A percentile compares a stretch with the other conserved stretches of the same genome.
Conservation (phyloP, 306 rosid genomes). For the Glycine soja region DNA sequence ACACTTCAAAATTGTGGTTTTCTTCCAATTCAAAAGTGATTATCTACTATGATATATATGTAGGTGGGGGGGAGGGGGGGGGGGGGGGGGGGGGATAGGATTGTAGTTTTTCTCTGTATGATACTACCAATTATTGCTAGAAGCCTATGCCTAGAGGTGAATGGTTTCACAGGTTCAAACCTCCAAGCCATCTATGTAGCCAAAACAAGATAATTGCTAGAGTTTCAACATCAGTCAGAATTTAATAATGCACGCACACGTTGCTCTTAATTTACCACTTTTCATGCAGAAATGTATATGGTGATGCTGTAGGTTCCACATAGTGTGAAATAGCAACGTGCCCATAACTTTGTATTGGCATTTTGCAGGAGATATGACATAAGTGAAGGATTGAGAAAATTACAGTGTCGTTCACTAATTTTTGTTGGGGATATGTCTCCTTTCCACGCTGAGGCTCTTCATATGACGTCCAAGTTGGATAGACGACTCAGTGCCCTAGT, state of each 20-base stretch:
- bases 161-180: too few species aligned
- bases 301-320: neutral
- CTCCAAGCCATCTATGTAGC: neutral
- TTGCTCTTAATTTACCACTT: neutral
- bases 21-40: conserved; percentile 13
- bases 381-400: conserved; percentile 70
- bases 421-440: conserved; percentile 91
- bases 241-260: neutral
- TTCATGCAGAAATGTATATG: conserved; percentile 16
- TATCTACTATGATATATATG: neutral
- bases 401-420: conserved; percentile 82
- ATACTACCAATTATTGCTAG: neutral
- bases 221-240: neutral
- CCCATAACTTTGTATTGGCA: conserved; percentile 32
- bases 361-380: conserved; percentile 76
- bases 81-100: neutral
- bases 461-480: conserved; percentile 80
- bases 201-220: neutral
- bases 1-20: conserved; percentile 9
- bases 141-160: too few species aligned
- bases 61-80: too few species aligned
- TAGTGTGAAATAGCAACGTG: conserved; percentile 19
- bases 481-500: conserved; percentile 85
- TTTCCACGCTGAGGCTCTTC: conserved; percentile 74
- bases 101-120: neutral